Evolutionary conservation across 495 filamentous ascomycete species (phyloP).

Genomic region (Sabuloglossum arenarium): DNA sequence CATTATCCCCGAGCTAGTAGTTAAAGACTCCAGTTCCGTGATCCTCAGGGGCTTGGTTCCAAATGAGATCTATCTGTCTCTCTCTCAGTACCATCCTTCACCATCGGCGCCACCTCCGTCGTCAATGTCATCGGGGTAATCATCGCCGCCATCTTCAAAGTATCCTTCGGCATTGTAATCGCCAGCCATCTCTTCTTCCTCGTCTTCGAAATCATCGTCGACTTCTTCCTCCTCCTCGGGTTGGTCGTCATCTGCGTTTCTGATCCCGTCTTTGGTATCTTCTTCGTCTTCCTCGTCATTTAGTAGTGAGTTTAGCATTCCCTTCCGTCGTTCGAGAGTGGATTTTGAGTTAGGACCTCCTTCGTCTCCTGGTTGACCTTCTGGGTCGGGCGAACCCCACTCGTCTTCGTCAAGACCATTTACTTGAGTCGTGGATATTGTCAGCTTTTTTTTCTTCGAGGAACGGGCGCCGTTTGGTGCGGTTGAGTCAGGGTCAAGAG

Average conservation of each 20-base stretch:
- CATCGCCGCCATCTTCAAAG: slow-evolving; percentile 42
- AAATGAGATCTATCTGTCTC: background rate
- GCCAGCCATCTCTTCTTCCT: slow-evolving; percentile 34
- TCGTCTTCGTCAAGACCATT: slow-evolving; percentile 1
- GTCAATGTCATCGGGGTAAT: slow-evolving; percentile 27
- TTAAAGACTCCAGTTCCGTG: background rate
- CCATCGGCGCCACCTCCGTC: slow-evolving; percentile 28
- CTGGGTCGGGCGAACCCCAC: background rate
- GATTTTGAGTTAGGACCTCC: background rate
- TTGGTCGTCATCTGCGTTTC: slow-evolving; percentile 10
- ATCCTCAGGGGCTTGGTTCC: background rate
- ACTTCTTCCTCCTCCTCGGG: slow-evolving; percentile 8
- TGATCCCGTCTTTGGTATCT: slow-evolving; percentile 23
- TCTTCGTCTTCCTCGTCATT: slow-evolving; percentile 18
- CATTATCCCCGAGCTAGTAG: background rate
- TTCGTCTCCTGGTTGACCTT: background rate
- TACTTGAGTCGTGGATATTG: slow-evolving; percentile 1
- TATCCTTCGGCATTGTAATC: slow-evolving; percentile 47
- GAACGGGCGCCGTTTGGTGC: slow-evolving; percentile 4
- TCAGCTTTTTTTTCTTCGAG: slow-evolving; percentile 4
- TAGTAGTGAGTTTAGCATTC: background rate
- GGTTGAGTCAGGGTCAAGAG: slow-evolving; percentile 23
- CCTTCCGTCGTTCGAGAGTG: background rate
- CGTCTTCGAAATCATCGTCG: slow-evolving; percentile 29
- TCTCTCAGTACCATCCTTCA: slow-evolving; percentile 21